Evolutionary conservation across 2,329 filamentous ascomycete species (phyloP).

Genomic region (Aspergillus vadensis): DNA sequence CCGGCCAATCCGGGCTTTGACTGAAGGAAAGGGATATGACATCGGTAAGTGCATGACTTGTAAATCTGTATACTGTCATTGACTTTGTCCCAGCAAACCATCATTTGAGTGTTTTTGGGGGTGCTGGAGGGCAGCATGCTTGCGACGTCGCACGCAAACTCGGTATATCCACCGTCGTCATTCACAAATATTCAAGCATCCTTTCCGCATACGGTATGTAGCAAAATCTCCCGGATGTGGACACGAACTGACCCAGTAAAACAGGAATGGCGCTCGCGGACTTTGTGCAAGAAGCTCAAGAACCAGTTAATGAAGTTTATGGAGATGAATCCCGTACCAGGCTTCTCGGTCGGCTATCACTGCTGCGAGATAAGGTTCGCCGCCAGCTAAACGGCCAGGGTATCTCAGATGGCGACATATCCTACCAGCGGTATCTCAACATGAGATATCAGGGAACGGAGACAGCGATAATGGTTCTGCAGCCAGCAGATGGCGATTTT

Average conservation of each 20-base stretch:
- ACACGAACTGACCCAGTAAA: background rate
- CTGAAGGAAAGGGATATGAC: conserved; percentile 9
- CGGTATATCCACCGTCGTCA: conserved; percentile 45
- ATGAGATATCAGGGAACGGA: conserved; percentile 51
- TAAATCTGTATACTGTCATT: no score
- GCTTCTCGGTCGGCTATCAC: conserved; percentile 30
- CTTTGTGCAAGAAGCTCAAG: conserved; percentile 41
- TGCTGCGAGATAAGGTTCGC: conserved; percentile 32
- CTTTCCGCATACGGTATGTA: conserved; percentile 44
- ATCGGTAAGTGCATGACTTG: no score
- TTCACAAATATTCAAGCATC: conserved; percentile 47
- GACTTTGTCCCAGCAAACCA: conserved; percentile 26
- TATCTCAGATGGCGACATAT: conserved; percentile 36
- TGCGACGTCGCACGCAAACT: conserved; percentile 46
- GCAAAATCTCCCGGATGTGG: no score
- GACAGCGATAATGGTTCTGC: conserved; percentile 45
- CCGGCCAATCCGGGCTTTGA: conserved; percentile 6
- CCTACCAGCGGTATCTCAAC: conserved; percentile 42
- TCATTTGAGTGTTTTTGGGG: conserved; percentile 34
- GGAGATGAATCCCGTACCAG: conserved; percentile 19
- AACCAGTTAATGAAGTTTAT: conserved; percentile 33
- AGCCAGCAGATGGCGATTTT: conserved; percentile 41
- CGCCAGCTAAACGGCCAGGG: conserved; percentile 41
- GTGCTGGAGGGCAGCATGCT: conserved; percentile 44
- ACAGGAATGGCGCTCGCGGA: conserved; percentile 46